A percentile compares a stretch with the other conserved stretches of the same genome.
These are phyloP conservation scores for Gracilariopsis chorda DNA, from an alignment of 23 red algal genomes.

Conservation along the genomic window DNA sequence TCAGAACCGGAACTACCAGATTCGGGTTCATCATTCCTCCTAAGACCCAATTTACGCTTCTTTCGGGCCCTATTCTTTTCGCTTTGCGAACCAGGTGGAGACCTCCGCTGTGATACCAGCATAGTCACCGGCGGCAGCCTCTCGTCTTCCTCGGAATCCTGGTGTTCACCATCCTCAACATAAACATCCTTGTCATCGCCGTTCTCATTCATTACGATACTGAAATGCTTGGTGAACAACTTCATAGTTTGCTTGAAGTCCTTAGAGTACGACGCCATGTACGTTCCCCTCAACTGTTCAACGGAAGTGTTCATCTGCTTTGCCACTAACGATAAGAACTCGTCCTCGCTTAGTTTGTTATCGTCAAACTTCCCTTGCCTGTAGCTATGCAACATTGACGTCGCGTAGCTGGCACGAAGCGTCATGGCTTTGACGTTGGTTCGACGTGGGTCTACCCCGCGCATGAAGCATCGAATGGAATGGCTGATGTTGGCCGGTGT, in stretches of 20 bases:
- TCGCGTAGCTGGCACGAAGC: not conserved
- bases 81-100: no score
- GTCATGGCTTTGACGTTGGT: not conserved
- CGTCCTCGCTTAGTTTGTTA: not conserved
- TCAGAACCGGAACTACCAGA: no score
- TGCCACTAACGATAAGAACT: not conserved
- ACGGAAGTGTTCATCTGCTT: constrained; percentile 41
- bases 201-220: not conserved
- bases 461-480: not conserved
- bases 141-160: no score
- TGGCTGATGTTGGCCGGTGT: not conserved
- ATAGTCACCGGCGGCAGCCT: no score
- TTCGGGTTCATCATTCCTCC: no score
- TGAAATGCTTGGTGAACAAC: not conserved
- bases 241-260: not conserved
- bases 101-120: no score
- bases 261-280: not conserved
- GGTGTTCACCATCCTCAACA: no score
- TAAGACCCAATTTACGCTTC: no score
- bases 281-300: not conserved
- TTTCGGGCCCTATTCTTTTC: no score
- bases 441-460: not conserved
- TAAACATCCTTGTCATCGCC: not conserved
- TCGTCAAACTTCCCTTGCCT: not conserved
- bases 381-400: not conserved